phyloP scores from a whole-genome alignment of 352 stramenopile species.

The Phytopythium sindhum region DNA sequence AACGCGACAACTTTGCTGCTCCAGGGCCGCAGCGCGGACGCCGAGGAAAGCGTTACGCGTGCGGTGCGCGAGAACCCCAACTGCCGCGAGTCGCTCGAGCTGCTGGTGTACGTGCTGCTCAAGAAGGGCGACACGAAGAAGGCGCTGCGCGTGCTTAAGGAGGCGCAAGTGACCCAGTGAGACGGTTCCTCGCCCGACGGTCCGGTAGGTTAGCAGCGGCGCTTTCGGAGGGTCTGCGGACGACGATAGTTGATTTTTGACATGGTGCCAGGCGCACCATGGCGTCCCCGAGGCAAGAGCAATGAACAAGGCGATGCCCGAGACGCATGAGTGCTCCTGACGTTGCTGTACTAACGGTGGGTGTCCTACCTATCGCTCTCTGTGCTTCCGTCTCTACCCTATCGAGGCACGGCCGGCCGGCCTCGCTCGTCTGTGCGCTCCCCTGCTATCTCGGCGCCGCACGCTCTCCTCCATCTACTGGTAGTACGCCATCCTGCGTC shows the following conservation, averaged over 20 bases:
- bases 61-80: slow-evolving; percentile 79
- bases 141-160: slow-evolving; percentile 81
- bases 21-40: slow-evolving; percentile 65
- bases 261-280: neutral
- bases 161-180: slow-evolving; percentile 74
- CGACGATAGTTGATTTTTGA: neutral
- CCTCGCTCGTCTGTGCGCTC: slow-evolving; percentile 9
- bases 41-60: slow-evolving; percentile 81
- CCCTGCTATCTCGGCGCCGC: slow-evolving; percentile 6
- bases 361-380: slow-evolving; percentile 8
- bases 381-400: neutral
- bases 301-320: neutral
- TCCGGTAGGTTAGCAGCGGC: neutral
- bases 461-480: neutral
- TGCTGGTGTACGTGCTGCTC: slow-evolving; percentile 86
- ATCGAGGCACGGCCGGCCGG: neutral
- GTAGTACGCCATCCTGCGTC: too few relatives aligned
- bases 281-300: neutral
- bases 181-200: neutral
- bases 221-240: neutral
- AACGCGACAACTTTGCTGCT: slow-evolving; percentile 78
- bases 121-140: slow-evolving; percentile 90
- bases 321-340: neutral
- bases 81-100: slow-evolving; percentile 78
- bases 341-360: slow-evolving; percentile 2